Percentiles rank a stretch among this genome's conserved stretches.
phyloP scores from a whole-genome alignment of 192 early-diverging fungal genomes.

The Thamnidium elegans region DNA sequence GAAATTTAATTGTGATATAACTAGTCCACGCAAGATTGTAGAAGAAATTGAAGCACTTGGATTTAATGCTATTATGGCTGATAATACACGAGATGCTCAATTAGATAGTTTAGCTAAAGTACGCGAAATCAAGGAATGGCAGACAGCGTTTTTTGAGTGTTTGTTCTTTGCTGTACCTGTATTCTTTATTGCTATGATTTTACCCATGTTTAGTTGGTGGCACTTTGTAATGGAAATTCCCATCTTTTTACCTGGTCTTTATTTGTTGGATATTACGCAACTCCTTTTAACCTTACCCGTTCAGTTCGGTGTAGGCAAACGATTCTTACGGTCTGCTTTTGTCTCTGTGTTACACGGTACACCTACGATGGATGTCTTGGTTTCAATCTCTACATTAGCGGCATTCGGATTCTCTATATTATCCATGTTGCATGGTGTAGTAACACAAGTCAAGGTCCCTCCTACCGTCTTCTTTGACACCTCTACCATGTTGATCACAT shows the following conservation, averaged over 20 bases:
- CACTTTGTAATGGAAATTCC: conserved; percentile 29
- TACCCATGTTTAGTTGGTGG: conserved; percentile 50
- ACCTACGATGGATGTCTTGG: conserved; percentile 96
- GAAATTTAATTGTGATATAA: conserved; percentile 50
- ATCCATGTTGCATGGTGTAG: conserved; percentile 65
- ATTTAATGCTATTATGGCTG: conserved; percentile 19
- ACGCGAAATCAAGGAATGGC: conserved; percentile 83
- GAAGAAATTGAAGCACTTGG: conserved; percentile 78
- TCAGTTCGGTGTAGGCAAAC: conserved; percentile 83
- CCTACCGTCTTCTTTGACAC: conserved; percentile 95
- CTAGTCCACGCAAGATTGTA: conserved; percentile 79
- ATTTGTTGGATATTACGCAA: conserved; percentile 63
- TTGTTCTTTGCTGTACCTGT: conserved; percentile 81
- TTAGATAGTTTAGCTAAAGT: conserved; percentile 85
- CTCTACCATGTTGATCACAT: conserved; percentile 85
- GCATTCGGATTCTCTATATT: conserved; percentile 83
- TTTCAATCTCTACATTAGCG: conserved; percentile 81
- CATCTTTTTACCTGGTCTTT: conserved; percentile 54
- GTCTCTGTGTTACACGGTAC: conserved; percentile 74
- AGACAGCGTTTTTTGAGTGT: conserved; percentile 59
- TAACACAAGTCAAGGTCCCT: conserved; percentile 43
- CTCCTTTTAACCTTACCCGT: conserved; percentile 84
- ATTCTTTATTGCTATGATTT: conserved; percentile 72
- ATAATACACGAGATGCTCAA: conserved; percentile 60
- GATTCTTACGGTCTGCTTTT: conserved; percentile 78